Percentiles rank a stretch among this genome's conserved stretches.
phyloP scores from a whole-genome alignment of 768 basidiomycete species.

The Hebeloma cylindrosporum region DNA sequence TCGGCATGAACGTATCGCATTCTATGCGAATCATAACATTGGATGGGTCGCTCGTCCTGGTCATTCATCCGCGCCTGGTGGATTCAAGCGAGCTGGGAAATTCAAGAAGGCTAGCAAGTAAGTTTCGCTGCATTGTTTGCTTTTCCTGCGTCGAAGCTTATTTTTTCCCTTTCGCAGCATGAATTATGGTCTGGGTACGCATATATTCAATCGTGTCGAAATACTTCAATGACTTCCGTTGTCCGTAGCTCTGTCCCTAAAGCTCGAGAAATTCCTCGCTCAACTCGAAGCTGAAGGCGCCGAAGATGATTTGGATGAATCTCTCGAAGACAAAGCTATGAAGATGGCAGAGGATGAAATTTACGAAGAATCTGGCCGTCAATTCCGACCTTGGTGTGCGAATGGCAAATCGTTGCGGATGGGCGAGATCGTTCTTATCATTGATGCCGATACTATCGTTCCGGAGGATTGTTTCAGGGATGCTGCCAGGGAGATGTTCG shows the following conservation, averaged over 20 bases:
- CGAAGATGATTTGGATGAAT: slow-evolving; percentile 44
- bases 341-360: slow-evolving; percentile 73
- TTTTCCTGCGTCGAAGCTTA: slow-evolving; percentile 1
- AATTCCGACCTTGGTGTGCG: slow-evolving; percentile 68
- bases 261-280: slow-evolving; percentile 52
- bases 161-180: slow-evolving; percentile 46
- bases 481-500: slow-evolving; percentile 81
- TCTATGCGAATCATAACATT: slow-evolving; percentile 79
- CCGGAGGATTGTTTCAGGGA: slow-evolving; percentile 86
- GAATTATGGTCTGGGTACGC: slow-evolving; percentile 58
- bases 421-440: slow-evolving; percentile 76
- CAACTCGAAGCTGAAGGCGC: slow-evolving; percentile 43
- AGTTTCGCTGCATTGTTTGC: slow-evolving; percentile 13
- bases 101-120: slow-evolving; percentile 81
- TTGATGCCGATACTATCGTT: slow-evolving; percentile 77
- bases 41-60: slow-evolving; percentile 78
- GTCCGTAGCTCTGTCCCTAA: slow-evolving; percentile 54
- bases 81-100: slow-evolving; percentile 89
- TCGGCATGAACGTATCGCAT: slow-evolving; percentile 61
- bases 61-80: slow-evolving; percentile 67
- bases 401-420: slow-evolving; percentile 76
- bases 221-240: neutral
- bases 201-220: neutral
- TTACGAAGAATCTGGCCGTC: slow-evolving; percentile 52
- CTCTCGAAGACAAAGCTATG: slow-evolving; percentile 71